A percentile compares a stretch with the other conserved stretches of the same genome.
Conservation (phyloP, 306 rosid species). For the Cajanus cajan region DNA sequence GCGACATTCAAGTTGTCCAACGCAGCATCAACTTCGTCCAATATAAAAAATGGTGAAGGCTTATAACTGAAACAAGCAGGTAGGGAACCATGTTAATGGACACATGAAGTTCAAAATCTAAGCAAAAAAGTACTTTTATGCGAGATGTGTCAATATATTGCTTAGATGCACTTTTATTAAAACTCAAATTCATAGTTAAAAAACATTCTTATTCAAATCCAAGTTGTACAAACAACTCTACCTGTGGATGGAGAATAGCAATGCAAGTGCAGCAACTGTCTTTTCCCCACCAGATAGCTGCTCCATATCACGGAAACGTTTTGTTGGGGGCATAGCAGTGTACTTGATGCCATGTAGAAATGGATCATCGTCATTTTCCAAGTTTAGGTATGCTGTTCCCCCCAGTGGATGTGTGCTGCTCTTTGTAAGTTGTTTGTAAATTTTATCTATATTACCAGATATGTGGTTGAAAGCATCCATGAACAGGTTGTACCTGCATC, state of each 20-base stretch:
- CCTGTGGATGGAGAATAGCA: slow-evolving; percentile 97
- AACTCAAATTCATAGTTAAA: background rate
- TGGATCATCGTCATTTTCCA: slow-evolving; percentile 98
- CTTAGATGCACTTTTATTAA: background rate
- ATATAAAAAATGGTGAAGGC: slow-evolving; percentile 97
- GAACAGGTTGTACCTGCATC: slow-evolving; percentile 74
- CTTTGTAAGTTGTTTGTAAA: slow-evolving; percentile 90
- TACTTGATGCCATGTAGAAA: slow-evolving; percentile 92
- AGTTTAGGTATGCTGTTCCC: slow-evolving; percentile 88
- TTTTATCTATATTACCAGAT: slow-evolving; percentile 76
- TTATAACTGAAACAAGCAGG: slow-evolving; percentile 62
- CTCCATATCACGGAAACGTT: slow-evolving; percentile 99
- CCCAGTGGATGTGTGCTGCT: slow-evolving; percentile 92
- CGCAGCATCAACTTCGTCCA: slow-evolving; percentile 99
- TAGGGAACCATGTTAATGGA: slow-evolving; percentile 24
- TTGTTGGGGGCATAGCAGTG: slow-evolving; percentile 99
- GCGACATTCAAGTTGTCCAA: slow-evolving; percentile 96
- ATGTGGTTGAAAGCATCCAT: slow-evolving; percentile 94
- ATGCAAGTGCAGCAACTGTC: slow-evolving; percentile 96
- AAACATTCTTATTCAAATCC: background rate
- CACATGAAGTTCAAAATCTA: slow-evolving; percentile 13
- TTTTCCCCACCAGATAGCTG: slow-evolving; percentile 97
- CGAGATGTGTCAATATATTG: slow-evolving; percentile 9
- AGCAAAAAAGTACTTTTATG: background rate
- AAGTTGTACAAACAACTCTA: slow-evolving; percentile 28